Base-by-base conservation (phyloP, 2,329 filamentous ascomycete genomes). In the Hirsutella thompsonii region DNA sequence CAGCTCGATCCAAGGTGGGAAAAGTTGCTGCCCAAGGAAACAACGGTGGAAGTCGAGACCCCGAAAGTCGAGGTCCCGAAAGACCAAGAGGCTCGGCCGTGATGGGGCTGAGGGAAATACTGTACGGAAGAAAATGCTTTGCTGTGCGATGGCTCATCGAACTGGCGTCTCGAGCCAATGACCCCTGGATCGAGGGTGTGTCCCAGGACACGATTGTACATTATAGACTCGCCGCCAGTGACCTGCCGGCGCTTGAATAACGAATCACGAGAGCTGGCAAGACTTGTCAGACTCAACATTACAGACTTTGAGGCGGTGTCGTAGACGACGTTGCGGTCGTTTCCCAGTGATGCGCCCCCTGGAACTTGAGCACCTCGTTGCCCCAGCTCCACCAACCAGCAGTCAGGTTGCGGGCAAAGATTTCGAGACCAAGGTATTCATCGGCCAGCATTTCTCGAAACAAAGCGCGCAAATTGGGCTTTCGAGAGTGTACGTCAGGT, bases 331-430 rank as follows among this genome's bases (percentile, higher is more conserved):
- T 21, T 43, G 36, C 40, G 32, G 4, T 18, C 8, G 37, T 21
- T 20, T 40, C 41, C 75, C 75, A 81, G 50, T 69, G 60, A 30
- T 69, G 62, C 6, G 67, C 57, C 44, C 70, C 67, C 52, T 89
- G 85, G 50, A 83, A 88, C 45, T 74, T 74, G 43, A 86, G 57
- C 8, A 75, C 79, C 51, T 90, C 79, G 49, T 88, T 71, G 3
- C 85, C 85, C 83, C 82, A 89, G 21, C 74, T 73, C 72, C 79
- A 83, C 84, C 85, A 90, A 0, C 81, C 81, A 8, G 76, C 70
- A 2, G 83, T 85, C 36, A 87, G 60, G 54, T 82, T 77, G 42
- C 85, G 69, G 2, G 83, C 81, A 61, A 90, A 92, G 2, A 89
- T 66, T 58, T 92, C 85, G n/a, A 89, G 62, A 2, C 72, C 82